Conservation (phyloP, 2,329 filamentous ascomycete species). For the Aspergillus sp. region DNA sequence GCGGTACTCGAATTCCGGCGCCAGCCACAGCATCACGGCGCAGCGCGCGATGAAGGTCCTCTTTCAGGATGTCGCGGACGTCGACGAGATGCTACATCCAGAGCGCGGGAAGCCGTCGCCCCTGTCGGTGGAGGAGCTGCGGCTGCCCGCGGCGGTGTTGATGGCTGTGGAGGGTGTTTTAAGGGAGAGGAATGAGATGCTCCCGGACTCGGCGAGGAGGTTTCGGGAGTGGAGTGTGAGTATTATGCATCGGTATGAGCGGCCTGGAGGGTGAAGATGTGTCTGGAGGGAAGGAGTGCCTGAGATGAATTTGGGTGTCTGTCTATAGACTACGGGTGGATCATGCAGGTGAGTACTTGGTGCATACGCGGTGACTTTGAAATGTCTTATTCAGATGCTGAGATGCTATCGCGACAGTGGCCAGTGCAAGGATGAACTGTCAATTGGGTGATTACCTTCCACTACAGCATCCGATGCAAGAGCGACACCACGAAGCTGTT, state of each 20-base stretch:
- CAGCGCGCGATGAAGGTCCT: constrained; percentile 59
- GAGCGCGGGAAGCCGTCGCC: constrained; percentile 37
- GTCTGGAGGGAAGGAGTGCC: too few species aligned
- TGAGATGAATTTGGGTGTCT: too few species aligned
- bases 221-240: constrained; percentile 58
- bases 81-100: constrained; percentile 35
- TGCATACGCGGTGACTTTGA: too few species aligned
- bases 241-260: constrained; percentile 49
- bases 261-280: constrained; percentile 13
- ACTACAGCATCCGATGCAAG: too few species aligned
- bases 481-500: too few species aligned
- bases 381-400: too few species aligned
- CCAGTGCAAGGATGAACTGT: too few species aligned
- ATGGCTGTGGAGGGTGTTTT: constrained; percentile 37
- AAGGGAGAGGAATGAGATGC: constrained; percentile 39
- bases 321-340: too few species aligned
- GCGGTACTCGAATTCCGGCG: constrained; percentile 52
- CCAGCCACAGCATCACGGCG: constrained; percentile 28
- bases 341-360: too few species aligned
- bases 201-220: constrained; percentile 50
- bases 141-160: constrained; percentile 38
- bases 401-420: too few species aligned
- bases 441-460: too few species aligned
- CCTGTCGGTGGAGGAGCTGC: constrained; percentile 51
- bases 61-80: constrained; percentile 42